Conservation (phyloP, 2,329 filamentous ascomycete species). For the Phyllosticta capitalensis region DNA sequence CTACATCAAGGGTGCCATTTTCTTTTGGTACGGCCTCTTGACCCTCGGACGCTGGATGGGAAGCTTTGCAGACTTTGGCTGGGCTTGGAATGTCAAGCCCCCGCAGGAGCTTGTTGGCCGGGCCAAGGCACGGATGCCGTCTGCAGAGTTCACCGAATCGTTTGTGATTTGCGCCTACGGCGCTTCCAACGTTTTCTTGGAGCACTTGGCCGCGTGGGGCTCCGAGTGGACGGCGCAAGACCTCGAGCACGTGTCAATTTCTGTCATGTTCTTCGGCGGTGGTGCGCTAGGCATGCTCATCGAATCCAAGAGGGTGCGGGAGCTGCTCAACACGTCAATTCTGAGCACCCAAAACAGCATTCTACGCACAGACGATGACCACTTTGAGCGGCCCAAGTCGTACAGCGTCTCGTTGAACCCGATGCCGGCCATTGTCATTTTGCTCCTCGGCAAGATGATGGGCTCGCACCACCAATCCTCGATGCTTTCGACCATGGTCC, state of each 20-base stretch:
- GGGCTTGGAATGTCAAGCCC: slow-evolving; percentile 89
- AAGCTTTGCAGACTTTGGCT: slow-evolving; percentile 80
- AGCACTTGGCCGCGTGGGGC: slow-evolving; percentile 70
- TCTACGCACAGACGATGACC: slow-evolving; percentile 29
- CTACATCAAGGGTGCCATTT: slow-evolving; percentile 89
- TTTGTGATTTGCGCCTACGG: slow-evolving; percentile 87
- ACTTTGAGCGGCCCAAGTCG: slow-evolving; percentile 51
- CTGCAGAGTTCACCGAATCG: slow-evolving; percentile 83
- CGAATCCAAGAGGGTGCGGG: slow-evolving; percentile 57
- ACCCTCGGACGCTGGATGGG: slow-evolving; percentile 86
- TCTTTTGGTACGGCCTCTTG: slow-evolving; percentile 85
- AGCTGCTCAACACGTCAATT: slow-evolving; percentile 50
- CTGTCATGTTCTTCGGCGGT: slow-evolving; percentile 86
- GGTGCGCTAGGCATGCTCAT: slow-evolving; percentile 81
- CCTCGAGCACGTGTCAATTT: slow-evolving; percentile 86
- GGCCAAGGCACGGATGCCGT: slow-evolving; percentile 55
- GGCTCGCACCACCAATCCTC: slow-evolving; percentile 76
- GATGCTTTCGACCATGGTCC: slow-evolving; percentile 83
- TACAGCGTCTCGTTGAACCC: slow-evolving; percentile 78
- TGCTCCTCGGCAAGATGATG: slow-evolving; percentile 91
- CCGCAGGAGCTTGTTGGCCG: slow-evolving; percentile 45
- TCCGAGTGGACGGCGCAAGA: slow-evolving; percentile 66
- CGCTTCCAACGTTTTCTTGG: slow-evolving; percentile 80
- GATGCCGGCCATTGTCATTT: slow-evolving; percentile 74
- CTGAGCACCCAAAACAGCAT: slow-evolving; percentile 30